These are phyloP conservation scores for Trichoderma gracile DNA, from an alignment of 2,329 filamentous ascomycete genomes.

Conservation along the genomic window DNA sequence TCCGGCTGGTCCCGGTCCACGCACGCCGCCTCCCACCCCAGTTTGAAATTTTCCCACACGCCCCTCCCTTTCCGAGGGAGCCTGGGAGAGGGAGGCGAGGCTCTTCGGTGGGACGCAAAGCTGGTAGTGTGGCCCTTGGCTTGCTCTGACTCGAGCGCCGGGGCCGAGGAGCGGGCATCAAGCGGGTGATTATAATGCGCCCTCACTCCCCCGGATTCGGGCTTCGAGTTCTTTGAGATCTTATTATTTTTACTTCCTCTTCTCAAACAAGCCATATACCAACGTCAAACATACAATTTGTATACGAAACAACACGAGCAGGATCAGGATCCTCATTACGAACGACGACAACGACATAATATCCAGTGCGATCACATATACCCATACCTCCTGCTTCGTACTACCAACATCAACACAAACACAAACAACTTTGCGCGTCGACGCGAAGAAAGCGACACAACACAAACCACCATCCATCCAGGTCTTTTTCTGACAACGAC, in stretches of 20 bases:
- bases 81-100: constrained; percentile 23
- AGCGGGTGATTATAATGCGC: constrained; percentile 10
- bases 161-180: constrained; percentile 19
- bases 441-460: constrained; percentile 5
- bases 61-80: neutral
- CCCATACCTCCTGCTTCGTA: neutral
- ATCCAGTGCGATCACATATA: neutral
- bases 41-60: neutral
- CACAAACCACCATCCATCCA: neutral
- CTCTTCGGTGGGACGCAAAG: constrained; percentile 21
- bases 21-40: constrained; percentile 1
- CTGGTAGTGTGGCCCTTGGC: constrained; percentile 6
- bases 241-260: neutral
- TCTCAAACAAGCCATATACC: neutral
- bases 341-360: constrained; percentile 4
- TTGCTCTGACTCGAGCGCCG: constrained; percentile 21
- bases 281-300: neutral
- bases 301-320: neutral
- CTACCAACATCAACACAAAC: neutral
- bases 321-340: constrained; percentile 23
- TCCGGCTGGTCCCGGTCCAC: constrained; percentile 26
- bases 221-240: neutral
- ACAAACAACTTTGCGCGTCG: neutral
- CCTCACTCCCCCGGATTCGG: constrained; percentile 18
- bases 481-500: neutral